Evolutionary conservation across 768 basidiomycete genomes (phyloP).

Genomic region (Hypsizygus marmoreus): DNA sequence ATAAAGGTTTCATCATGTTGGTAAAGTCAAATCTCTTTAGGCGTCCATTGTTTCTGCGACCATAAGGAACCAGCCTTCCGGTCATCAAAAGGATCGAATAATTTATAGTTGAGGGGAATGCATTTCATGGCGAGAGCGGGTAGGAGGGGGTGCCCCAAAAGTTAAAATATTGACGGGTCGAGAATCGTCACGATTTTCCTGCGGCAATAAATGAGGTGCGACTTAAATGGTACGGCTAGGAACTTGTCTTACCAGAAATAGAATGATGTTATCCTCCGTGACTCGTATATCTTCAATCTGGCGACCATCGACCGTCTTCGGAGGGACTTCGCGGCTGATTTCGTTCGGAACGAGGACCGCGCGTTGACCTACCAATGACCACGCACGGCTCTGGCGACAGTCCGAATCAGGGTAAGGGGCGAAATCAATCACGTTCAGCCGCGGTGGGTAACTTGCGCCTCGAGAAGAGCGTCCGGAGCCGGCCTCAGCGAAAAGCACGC

Average conservation of each 20-base stretch:
- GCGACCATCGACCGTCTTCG: slow-evolving; percentile 44
- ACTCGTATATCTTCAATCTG: slow-evolving; percentile 52
- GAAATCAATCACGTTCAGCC: slow-evolving; percentile 48
- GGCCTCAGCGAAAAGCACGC: slow-evolving; percentile 48
- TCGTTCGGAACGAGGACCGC: slow-evolving; percentile 44
- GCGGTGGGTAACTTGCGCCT: slow-evolving; percentile 18
- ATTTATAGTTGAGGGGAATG: slow-evolving; percentile 18
- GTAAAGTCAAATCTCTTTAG: too few species aligned
- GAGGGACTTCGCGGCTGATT: slow-evolving; percentile 42
- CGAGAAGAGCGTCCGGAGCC: slow-evolving; percentile 19
- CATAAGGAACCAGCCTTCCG: neutral
- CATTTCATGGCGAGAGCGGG: slow-evolving; percentile 27
- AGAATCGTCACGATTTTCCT: slow-evolving; percentile 41
- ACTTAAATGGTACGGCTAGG: slow-evolving; percentile 2
- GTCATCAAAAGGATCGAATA: neutral
- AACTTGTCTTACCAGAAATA: slow-evolving; percentile 48
- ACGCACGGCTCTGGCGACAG: slow-evolving; percentile 31
- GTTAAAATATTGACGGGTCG: slow-evolving; percentile 49
- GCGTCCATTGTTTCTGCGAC: too few species aligned
- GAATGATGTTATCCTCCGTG: slow-evolving; percentile 62
- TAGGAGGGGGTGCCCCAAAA: slow-evolving; percentile 38
- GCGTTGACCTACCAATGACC: slow-evolving; percentile 44
- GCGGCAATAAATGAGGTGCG: slow-evolving; percentile 1
- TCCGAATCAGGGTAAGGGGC: slow-evolving; percentile 40
- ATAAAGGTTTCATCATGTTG: neutral